Conservation (phyloP, 169 alveolate genomes). For the Eimeria maxima region DNA sequence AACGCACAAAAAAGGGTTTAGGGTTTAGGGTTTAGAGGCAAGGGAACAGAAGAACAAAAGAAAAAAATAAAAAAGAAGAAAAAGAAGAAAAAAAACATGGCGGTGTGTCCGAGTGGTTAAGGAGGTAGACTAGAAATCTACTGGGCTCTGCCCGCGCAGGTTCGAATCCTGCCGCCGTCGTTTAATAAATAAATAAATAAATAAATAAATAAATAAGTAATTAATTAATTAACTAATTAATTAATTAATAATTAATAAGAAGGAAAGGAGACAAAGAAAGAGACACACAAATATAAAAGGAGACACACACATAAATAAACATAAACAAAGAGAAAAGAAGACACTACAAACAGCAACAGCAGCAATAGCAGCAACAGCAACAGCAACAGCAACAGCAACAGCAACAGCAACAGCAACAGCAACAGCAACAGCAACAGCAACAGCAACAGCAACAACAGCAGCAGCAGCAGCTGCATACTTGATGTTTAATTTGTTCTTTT, state of each 20-base stretch:
- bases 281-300: too few relatives aligned
- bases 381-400: background rate
- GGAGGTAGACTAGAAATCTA: conserved; percentile 85
- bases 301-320: too few relatives aligned
- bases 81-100: too few relatives aligned
- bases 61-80: background rate
- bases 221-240: too few relatives aligned
- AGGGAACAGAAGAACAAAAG: background rate
- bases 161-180: conserved; percentile 97
- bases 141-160: conserved; percentile 99
- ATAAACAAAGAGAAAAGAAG: too few relatives aligned
- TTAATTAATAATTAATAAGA: too few relatives aligned
- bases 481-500: background rate
- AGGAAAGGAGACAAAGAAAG: too few relatives aligned
- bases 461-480: conserved; percentile 34
- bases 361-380: background rate
- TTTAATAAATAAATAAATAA: background rate
- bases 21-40: background rate
- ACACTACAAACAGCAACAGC: background rate
- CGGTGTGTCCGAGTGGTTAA: conserved; percentile 55
- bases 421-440: background rate
- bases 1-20: background rate
- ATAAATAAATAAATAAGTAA: too few relatives aligned
- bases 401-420: background rate
- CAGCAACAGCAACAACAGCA: conserved; percentile 34